A percentile compares a stretch with the other conserved stretches of the same genome.
These are phyloP conservation scores for Dendryphion nanum DNA, from an alignment of 2,329 filamentous ascomycete genomes.

Conservation along the genomic window DNA sequence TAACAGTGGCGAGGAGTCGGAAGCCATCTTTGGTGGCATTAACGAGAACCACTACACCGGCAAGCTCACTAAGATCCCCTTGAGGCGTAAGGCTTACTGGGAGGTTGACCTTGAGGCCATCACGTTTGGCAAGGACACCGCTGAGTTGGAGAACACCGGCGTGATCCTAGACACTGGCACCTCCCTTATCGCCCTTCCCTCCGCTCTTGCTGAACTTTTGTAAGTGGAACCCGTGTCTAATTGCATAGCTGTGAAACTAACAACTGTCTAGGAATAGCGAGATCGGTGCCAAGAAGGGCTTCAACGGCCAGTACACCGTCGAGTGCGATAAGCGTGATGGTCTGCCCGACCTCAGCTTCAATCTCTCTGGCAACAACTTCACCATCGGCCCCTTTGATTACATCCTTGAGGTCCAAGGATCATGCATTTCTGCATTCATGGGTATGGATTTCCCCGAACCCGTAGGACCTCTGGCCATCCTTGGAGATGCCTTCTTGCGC, in stretches of 20 bases:
- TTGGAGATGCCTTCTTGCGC: constrained; percentile 81
- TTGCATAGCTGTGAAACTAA: constrained; percentile 11
- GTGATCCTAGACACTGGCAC: constrained; percentile 98
- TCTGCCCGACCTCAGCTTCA: constrained; percentile 91
- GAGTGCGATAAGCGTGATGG: constrained; percentile 81
- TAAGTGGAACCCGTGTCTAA: constrained; percentile 37
- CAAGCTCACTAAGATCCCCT: constrained; percentile 87
- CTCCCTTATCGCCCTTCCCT: constrained; percentile 92
- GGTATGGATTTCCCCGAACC: constrained; percentile 84
- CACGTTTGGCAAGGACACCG: constrained; percentile 79
- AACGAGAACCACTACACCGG: constrained; percentile 80
- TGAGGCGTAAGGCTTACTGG: constrained; percentile 99
- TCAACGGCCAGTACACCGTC: constrained; percentile 92
- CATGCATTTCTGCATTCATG: constrained; percentile 97
- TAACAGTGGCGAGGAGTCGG: constrained; percentile 71
- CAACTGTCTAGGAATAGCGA: constrained; percentile 67
- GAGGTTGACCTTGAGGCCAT: constrained; percentile 96
- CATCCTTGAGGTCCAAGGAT: constrained; percentile 91
- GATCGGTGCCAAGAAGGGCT: constrained; percentile 97
- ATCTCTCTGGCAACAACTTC: constrained; percentile 88
- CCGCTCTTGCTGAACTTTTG: constrained; percentile 87
- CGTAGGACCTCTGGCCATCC: constrained; percentile 86
- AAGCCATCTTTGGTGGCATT: constrained; percentile 85
- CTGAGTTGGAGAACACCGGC: constrained; percentile 90
- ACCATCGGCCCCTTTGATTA: constrained; percentile 87